Percentiles rank a stretch among this genome's conserved stretches.
Evolutionary conservation across 148 eudicot species (phyloP).

Genomic region (Chenopodium suecicum): DNA sequence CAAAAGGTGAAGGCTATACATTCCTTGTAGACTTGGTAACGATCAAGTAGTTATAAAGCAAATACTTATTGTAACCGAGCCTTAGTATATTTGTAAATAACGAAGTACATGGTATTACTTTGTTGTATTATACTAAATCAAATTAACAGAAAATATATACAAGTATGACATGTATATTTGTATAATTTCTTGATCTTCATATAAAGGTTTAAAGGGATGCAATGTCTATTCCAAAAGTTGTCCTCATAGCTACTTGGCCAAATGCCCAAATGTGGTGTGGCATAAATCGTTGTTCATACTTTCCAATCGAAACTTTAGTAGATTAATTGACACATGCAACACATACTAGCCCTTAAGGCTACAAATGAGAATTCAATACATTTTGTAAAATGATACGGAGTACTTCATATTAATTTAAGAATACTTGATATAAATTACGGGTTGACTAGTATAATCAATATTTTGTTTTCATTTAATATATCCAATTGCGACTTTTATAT

Average conservation of each 20-base stretch:
- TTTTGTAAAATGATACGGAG: no score
- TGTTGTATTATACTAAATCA: not conserved
- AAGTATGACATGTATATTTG: not conserved
- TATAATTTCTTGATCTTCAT: not conserved
- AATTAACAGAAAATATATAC: not conserved
- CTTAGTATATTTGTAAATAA: not conserved
- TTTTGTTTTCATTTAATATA: no score
- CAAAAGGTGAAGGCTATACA: constrained; percentile 68
- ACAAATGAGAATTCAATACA: no score
- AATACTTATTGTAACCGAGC: not conserved
- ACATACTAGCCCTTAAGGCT: no score
- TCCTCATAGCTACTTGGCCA: not conserved
- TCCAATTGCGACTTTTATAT: no score
- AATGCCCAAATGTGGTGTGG: no score
- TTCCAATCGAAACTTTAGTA: no score
- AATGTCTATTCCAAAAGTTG: not conserved
- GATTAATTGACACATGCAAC: no score
- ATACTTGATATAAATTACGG: no score
- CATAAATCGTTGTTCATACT: no score
- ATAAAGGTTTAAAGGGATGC: not conserved
- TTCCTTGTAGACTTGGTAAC: constrained; percentile 40
- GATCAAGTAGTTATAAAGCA: not conserved
- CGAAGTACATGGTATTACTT: not conserved
- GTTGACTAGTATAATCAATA: no score
- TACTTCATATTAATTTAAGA: no score